A percentile compares a stretch with the other conserved stretches of the same genome.
Evolutionary conservation across 2,329 filamentous ascomycete genomes (phyloP).

Genomic region (Alternaria incomplexa): DNA sequence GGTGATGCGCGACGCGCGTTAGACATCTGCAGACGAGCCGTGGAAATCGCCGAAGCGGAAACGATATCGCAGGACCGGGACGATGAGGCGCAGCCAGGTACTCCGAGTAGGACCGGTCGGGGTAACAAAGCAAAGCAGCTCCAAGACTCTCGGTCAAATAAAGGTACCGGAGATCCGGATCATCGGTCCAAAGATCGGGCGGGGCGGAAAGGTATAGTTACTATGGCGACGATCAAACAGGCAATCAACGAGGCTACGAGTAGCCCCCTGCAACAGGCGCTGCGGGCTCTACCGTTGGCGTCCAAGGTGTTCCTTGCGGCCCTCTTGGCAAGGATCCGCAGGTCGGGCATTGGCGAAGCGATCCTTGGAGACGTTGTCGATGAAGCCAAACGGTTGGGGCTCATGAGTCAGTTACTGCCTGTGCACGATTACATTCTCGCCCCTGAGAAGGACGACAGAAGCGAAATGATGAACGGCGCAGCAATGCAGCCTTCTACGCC

Average conservation of each 20-base stretch:
- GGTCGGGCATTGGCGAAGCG: slow-evolving; percentile 86
- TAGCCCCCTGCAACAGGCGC: slow-evolving; percentile 87
- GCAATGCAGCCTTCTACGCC: slow-evolving; percentile 17
- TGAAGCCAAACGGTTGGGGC: slow-evolving; percentile 75
- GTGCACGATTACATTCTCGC: slow-evolving; percentile 66
- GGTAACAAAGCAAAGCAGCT: slow-evolving; percentile 41
- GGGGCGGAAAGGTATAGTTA: slow-evolving; percentile 66
- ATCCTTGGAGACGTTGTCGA: slow-evolving; percentile 88
- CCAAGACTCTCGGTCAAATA: slow-evolving; percentile 22
- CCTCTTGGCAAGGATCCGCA: slow-evolving; percentile 76
- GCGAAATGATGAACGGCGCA: slow-evolving; percentile 11
- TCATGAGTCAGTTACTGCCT: slow-evolving; percentile 65
- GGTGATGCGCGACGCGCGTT: slow-evolving; percentile 91
- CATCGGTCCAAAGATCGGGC: slow-evolving; percentile 32
- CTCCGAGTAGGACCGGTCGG: slow-evolving; percentile 65
- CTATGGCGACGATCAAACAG: slow-evolving; percentile 89
- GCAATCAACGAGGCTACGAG: slow-evolving; percentile 95
- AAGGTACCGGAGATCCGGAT: slow-evolving; percentile 28
- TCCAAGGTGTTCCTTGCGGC: slow-evolving; percentile 87
- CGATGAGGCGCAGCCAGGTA: slow-evolving; percentile 56
- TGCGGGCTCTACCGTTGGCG: slow-evolving; percentile 79
- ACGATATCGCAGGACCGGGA: slow-evolving; percentile 40
- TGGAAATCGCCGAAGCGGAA: slow-evolving; percentile 90
- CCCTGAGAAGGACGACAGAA: slow-evolving; percentile 39
- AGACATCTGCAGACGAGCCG: slow-evolving; percentile 92